Conservation (phyloP, 1,139 yeast species). For the Yamadazyma conglobata region DNA sequence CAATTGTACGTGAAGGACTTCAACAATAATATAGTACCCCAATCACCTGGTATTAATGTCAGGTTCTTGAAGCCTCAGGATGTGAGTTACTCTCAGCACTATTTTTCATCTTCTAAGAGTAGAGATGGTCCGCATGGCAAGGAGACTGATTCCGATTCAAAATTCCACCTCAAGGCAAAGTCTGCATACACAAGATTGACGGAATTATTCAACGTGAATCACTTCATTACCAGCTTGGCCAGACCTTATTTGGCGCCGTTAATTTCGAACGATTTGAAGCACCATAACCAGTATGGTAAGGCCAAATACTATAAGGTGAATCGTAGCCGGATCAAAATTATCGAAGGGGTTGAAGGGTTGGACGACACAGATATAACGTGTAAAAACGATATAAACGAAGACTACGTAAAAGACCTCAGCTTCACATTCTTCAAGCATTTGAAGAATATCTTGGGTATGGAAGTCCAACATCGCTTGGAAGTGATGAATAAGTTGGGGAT, state of each 20-base stretch:
- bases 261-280: slow-evolving; percentile 77
- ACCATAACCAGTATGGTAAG: slow-evolving; percentile 41
- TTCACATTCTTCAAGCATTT: slow-evolving; percentile 32
- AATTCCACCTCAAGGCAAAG: slow-evolving; percentile 25
- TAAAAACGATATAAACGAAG: slow-evolving; percentile 16
- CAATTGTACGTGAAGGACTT: slow-evolving; percentile 68
- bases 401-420: slow-evolving; percentile 28
- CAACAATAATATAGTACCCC: slow-evolving; percentile 52
- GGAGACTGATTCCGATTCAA: slow-evolving; percentile 13
- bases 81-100: slow-evolving; percentile 42
- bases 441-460: slow-evolving; percentile 46
- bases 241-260: slow-evolving; percentile 92
- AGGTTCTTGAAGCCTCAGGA: slow-evolving; percentile 45
- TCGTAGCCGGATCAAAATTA: slow-evolving; percentile 4
- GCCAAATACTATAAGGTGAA: slow-evolving; percentile 20
- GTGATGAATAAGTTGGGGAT: slow-evolving; percentile 78
- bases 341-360: slow-evolving; percentile 7
- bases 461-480: slow-evolving; percentile 79
- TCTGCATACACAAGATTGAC: slow-evolving; percentile 86
- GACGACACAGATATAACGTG: slow-evolving; percentile 15
- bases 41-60: slow-evolving; percentile 31
- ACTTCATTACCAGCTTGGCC: slow-evolving; percentile 84
- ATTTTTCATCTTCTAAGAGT: slow-evolving; percentile 21
- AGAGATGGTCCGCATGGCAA: slow-evolving; percentile 16
- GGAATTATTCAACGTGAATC: slow-evolving; percentile 90